phyloP scores from a whole-genome alignment of 768 basidiomycete species.

The Tylopilus plumbeoviolaceoides region DNA sequence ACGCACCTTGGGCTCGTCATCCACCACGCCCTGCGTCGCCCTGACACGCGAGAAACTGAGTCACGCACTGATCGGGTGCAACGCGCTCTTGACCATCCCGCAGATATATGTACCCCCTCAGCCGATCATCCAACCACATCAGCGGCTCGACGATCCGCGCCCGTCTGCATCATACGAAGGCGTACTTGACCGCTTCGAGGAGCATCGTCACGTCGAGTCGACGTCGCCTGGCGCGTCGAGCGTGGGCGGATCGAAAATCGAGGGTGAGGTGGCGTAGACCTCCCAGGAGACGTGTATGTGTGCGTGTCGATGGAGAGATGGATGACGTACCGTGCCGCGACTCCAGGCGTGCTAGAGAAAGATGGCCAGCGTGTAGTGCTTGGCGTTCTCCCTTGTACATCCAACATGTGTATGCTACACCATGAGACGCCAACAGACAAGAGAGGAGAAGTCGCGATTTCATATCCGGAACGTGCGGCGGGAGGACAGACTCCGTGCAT shows the following conservation, averaged over 20 bases:
- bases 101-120: constrained; percentile 16
- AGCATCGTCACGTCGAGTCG: constrained; percentile 16
- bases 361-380: constrained; percentile 1
- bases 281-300: background rate
- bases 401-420: constrained; percentile 9
- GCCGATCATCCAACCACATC: constrained; percentile 13
- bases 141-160: constrained; percentile 13
- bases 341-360: constrained; percentile 16
- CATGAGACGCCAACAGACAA: background rate
- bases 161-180: constrained; percentile 14
- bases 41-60: too few relatives aligned
- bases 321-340: constrained; percentile 10
- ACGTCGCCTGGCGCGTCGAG: constrained; percentile 13
- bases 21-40: too few relatives aligned
- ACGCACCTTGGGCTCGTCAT: too few relatives aligned
- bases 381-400: constrained; percentile 10
- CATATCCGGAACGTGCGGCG: background rate
- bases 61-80: constrained; percentile 5
- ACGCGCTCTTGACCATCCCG: constrained; percentile 1
- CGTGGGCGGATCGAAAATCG: constrained; percentile 11
- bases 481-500: constrained; percentile 5
- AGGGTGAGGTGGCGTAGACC: constrained; percentile 15
- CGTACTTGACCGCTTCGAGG: constrained; percentile 11
- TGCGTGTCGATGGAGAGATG: background rate
- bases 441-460: background rate